Percentiles rank a stretch among this genome's conserved stretches.
Evolutionary conservation across 495 filamentous ascomycete genomes (phyloP).

Genomic region (Venustampulla echinocandica): DNA sequence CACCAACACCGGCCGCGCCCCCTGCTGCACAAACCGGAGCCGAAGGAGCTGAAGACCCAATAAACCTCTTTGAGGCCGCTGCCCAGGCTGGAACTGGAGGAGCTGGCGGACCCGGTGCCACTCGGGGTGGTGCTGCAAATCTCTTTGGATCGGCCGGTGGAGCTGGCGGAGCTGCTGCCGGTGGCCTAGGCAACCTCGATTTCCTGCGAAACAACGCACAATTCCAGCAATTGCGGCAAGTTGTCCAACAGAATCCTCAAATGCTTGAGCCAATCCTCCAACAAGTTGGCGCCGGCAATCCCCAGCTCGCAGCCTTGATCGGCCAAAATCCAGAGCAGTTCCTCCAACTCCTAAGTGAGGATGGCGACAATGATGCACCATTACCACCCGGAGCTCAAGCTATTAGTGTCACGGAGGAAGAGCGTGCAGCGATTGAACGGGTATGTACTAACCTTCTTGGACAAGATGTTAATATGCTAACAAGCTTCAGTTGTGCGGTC

Average conservation of each 20-base stretch:
- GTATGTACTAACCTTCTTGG: constrained; percentile 44
- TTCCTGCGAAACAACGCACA: constrained; percentile 94
- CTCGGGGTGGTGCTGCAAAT: constrained; percentile 35
- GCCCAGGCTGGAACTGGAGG: constrained; percentile 55
- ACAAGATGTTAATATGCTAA: constrained; percentile 26
- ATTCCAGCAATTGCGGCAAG: constrained; percentile 93
- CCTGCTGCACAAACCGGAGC: constrained; percentile 26
- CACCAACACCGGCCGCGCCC: constrained; percentile 28
- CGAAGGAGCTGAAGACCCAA: constrained; percentile 56
- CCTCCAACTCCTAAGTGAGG: constrained; percentile 76
- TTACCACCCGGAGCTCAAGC: constrained; percentile 83
- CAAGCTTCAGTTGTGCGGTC: constrained; percentile 62
- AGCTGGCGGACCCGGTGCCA: constrained; percentile 20
- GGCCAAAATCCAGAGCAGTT: constrained; percentile 88
- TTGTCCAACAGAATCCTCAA: constrained; percentile 92
- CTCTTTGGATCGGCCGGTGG: constrained; percentile 39
- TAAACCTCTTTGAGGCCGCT: constrained; percentile 93
- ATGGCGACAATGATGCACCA: constrained; percentile 60
- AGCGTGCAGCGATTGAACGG: constrained; percentile 92
- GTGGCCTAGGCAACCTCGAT: constrained; percentile 69
- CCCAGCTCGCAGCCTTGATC: constrained; percentile 85
- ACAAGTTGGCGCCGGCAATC: constrained; percentile 92
- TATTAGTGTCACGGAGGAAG: constrained; percentile 88
- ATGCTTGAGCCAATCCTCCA: constrained; percentile 98
- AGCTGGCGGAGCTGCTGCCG: constrained; percentile 45